Evolutionary conservation across 2,329 filamentous ascomycete genomes (phyloP).

Genomic region (Decorospora gaudefroyi): DNA sequence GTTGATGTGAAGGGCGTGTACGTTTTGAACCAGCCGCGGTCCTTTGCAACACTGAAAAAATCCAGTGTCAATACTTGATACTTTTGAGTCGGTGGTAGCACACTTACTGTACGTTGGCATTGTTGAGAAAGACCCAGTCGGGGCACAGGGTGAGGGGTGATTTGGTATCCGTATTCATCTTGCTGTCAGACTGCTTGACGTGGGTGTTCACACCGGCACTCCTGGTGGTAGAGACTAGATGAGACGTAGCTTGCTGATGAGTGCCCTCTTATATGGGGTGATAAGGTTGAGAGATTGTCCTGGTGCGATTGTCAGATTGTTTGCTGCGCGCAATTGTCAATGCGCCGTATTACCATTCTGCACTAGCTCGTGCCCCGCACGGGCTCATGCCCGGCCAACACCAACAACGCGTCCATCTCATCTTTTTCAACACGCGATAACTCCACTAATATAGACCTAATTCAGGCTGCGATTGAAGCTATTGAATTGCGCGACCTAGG

Average conservation of each 20-base stretch:
- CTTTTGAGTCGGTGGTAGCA: background rate
- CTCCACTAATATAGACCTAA: slow-evolving; percentile 8
- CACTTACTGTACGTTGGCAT: slow-evolving; percentile 22
- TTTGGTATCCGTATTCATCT: background rate
- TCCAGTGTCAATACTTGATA: background rate
- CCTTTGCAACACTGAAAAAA: slow-evolving; percentile 11
- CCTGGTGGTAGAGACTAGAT: background rate
- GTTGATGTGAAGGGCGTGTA: slow-evolving; percentile 24
- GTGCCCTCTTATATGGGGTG: background rate
- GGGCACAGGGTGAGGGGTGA: slow-evolving; percentile 9
- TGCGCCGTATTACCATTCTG: background rate
- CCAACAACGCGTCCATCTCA: too few relatives aligned
- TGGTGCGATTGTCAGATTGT: background rate
- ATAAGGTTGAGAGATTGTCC: background rate
- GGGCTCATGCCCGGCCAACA: too few relatives aligned
- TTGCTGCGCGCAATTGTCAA: background rate
- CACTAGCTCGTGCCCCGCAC: too few relatives aligned
- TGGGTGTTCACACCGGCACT: background rate
- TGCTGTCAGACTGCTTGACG: background rate
- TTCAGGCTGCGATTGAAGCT: slow-evolving; percentile 8
- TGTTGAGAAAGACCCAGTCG: slow-evolving; percentile 17
- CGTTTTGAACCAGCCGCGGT: slow-evolving; percentile 26
- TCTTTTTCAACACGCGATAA: slow-evolving; percentile 7
- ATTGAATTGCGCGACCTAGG: slow-evolving; percentile 5
- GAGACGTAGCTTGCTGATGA: background rate